Conservation (phyloP, 768 basidiomycete genomes). For the Plicaturopsis crispa region DNA sequence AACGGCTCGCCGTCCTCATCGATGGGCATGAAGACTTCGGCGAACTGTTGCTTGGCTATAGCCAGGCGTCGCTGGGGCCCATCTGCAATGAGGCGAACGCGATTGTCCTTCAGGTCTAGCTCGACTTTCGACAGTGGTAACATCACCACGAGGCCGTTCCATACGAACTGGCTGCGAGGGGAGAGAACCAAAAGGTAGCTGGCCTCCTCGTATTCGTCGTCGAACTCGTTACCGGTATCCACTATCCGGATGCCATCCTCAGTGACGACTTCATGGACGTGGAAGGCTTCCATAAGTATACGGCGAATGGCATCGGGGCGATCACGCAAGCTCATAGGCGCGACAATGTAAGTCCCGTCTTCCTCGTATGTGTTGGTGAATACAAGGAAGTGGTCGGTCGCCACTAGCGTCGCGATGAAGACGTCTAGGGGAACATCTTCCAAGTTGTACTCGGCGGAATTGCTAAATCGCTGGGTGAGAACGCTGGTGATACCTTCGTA, state of each 20-base stretch:
- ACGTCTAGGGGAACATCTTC: conserved; percentile 65
- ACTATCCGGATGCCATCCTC: conserved; percentile 44
- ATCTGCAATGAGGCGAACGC: conserved; percentile 89
- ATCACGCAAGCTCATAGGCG: conserved; percentile 67
- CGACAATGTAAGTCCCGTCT: conserved; percentile 90
- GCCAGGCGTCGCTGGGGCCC: conserved; percentile 73
- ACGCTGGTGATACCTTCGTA: conserved; percentile 26
- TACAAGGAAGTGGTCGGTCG: conserved; percentile 88
- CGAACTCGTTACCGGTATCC: conserved; percentile 29
- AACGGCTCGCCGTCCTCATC: conserved; percentile 56
- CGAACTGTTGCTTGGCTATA: conserved; percentile 71
- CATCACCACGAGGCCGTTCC: conserved; percentile 85
- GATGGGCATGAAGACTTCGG: conserved; percentile 49
- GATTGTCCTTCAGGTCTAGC: conserved; percentile 77
- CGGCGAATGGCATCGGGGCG: conserved; percentile 70
- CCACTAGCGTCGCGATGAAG: conserved; percentile 74
- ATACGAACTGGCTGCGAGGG: conserved; percentile 79
- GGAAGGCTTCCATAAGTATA: conserved; percentile 81
- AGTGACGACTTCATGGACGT: conserved; percentile 52
- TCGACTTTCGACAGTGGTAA: conserved; percentile 69
- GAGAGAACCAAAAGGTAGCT: conserved; percentile 84
- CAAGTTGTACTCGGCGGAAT: conserved; percentile 85
- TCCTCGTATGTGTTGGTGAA: conserved; percentile 84
- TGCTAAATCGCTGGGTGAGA: conserved; percentile 82
- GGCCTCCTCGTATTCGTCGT: conserved; percentile 50